Evolutionary conservation across 202 grass and related monocot genomes (phyloP).

Genomic region (Brachypodium distachyon): DNA sequence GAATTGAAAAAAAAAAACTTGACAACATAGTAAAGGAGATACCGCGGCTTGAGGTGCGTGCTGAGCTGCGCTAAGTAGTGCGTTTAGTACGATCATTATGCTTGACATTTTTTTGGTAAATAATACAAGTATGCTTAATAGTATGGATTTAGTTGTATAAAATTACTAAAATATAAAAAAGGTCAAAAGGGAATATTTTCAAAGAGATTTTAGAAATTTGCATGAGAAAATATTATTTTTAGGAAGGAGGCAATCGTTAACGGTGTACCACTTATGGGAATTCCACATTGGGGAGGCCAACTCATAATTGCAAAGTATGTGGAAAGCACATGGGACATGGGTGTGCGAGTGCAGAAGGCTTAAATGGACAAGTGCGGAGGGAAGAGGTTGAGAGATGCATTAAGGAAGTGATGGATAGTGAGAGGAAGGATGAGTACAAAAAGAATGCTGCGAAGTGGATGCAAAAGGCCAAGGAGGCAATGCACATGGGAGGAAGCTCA

Average conservation of each 20-base stretch:
- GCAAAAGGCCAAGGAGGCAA: neutral
- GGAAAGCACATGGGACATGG: conserved; percentile 11
- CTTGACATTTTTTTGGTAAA: too few species aligned
- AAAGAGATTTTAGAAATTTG: too few species aligned
- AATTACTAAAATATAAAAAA: too few species aligned
- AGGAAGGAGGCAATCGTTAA: neutral
- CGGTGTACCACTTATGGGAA: conserved; percentile 26
- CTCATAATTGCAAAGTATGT: conserved; percentile 31
- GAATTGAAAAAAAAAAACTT: too few species aligned
- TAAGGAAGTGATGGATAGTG: conserved; percentile 46
- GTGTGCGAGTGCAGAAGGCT: neutral
- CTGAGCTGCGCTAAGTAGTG: too few species aligned
- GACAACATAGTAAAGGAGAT: too few species aligned
- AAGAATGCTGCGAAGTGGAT: conserved; percentile 11
- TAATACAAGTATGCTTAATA: too few species aligned
- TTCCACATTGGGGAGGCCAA: conserved; percentile 35
- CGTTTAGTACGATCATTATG: too few species aligned
- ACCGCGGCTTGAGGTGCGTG: too few species aligned
- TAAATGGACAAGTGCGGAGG: conserved; percentile 1
- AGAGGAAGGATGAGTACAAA: conserved; percentile 8
- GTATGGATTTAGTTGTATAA: too few species aligned
- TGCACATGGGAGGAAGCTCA: neutral
- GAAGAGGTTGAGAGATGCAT: conserved; percentile 39
- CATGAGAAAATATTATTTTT: too few species aligned
- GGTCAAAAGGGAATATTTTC: too few species aligned